Percentiles rank a stretch among this genome's conserved stretches.
phyloP scores from a whole-genome alignment of 768 basidiomycete species.

The Pluteus cervinus region DNA sequence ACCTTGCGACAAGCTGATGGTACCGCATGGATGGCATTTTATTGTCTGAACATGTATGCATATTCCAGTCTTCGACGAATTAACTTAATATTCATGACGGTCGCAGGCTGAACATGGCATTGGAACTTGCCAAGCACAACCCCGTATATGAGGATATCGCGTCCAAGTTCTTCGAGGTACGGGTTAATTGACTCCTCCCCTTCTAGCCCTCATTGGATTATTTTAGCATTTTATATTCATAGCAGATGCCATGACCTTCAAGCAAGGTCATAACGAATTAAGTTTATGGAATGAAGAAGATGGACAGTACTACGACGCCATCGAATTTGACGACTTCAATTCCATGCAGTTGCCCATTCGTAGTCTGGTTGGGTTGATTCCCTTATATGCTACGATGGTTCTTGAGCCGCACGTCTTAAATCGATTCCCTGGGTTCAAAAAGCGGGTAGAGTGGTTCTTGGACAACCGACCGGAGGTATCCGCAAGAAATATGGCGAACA shows the following conservation, averaged over 20 bases:
- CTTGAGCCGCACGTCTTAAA: slow-evolving; percentile 87
- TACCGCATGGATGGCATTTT: slow-evolving; percentile 99
- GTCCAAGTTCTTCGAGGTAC: slow-evolving; percentile 91
- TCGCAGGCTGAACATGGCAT: slow-evolving; percentile 87
- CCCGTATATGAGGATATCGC: slow-evolving; percentile 98
- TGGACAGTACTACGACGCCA: slow-evolving; percentile 98
- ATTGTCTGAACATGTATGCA: slow-evolving; percentile 87
- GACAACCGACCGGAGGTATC: slow-evolving; percentile 88
- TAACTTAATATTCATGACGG: slow-evolving; percentile 4
- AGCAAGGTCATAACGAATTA: slow-evolving; percentile 66
- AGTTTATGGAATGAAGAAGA: slow-evolving; percentile 96
- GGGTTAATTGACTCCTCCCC: slow-evolving; percentile 5
- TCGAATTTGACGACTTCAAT: slow-evolving; percentile 76
- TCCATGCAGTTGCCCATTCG: slow-evolving; percentile 90
- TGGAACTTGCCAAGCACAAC: slow-evolving; percentile 97
- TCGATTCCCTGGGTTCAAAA: slow-evolving; percentile 96
- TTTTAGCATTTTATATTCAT: slow-evolving; percentile 94
- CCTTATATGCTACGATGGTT: slow-evolving; percentile 91
- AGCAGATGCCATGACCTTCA: slow-evolving; percentile 96
- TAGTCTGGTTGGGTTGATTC: slow-evolving; percentile 96
- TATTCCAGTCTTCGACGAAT: background rate
- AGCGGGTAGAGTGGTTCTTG: slow-evolving; percentile 98
- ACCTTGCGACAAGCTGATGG: slow-evolving; percentile 94
- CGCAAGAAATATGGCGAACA: slow-evolving; percentile 91
- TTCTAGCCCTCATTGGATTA: slow-evolving; percentile 5